phyloP scores from a whole-genome alignment of 2,329 filamentous ascomycete species.

The Rutstroemia sp. region DNA sequence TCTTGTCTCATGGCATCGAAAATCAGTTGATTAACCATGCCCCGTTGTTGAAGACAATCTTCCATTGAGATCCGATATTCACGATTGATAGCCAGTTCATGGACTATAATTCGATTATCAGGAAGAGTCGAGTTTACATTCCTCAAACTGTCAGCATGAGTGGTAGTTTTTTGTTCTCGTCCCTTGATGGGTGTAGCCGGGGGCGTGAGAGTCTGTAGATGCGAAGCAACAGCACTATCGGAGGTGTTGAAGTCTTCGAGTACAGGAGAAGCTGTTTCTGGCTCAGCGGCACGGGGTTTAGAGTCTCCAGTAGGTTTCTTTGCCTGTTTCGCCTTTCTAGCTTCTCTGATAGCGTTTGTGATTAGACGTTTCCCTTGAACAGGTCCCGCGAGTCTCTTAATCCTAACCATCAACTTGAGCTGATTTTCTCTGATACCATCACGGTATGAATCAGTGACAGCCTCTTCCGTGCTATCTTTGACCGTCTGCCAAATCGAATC shows the following conservation, averaged over 20 bases:
- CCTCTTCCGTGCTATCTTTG: slow-evolving; percentile 67
- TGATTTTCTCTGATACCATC: slow-evolving; percentile 78
- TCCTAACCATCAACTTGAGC: slow-evolving; percentile 68
- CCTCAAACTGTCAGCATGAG: slow-evolving; percentile 25
- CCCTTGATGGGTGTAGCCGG: slow-evolving; percentile 40
- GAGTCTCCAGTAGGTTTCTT: slow-evolving; percentile 64
- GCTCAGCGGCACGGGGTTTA: slow-evolving; percentile 51
- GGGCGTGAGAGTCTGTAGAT: slow-evolving; percentile 43
- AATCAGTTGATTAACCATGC: slow-evolving; percentile 50
- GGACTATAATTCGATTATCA: slow-evolving; percentile 66
- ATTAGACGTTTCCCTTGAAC: slow-evolving; percentile 67
- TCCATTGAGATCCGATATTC: slow-evolving; percentile 63
- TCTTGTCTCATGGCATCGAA: slow-evolving; percentile 53
- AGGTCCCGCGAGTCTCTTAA: slow-evolving; percentile 68
- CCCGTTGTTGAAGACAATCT: slow-evolving; percentile 50
- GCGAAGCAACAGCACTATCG: slow-evolving; percentile 35
- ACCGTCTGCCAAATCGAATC: slow-evolving; percentile 80
- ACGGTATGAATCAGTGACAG: slow-evolving; percentile 68
- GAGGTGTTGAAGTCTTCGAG: slow-evolving; percentile 36
- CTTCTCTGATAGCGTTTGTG: slow-evolving; percentile 65
- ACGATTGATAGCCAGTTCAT: slow-evolving; percentile 73
- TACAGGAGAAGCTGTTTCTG: slow-evolving; percentile 30
- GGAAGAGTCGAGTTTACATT: slow-evolving; percentile 47
- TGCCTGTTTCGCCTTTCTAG: slow-evolving; percentile 54
- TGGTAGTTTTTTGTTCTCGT: slow-evolving; percentile 2